Conservation (phyloP, 495 filamentous ascomycete species). For the Aspergillus campestris region DNA sequence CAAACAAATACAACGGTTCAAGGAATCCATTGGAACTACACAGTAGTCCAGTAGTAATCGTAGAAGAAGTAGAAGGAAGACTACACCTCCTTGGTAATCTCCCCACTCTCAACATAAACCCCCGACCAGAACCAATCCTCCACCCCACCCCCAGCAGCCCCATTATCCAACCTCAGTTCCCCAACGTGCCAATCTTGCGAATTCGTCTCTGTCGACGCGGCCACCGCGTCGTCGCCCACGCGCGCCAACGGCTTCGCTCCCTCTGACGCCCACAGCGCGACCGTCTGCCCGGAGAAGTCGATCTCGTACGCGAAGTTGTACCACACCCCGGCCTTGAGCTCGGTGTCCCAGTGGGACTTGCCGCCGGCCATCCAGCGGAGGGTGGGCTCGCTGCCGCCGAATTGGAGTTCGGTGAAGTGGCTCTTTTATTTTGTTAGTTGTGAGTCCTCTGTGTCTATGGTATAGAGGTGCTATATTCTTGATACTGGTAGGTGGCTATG, state of each 20-base stretch:
- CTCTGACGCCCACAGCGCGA: slow-evolving; percentile 63
- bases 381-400: slow-evolving; percentile 48
- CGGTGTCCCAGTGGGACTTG: slow-evolving; percentile 42
- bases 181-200: slow-evolving; percentile 70
- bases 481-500: background rate
- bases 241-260: slow-evolving; percentile 47
- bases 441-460: background rate
- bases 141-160: slow-evolving; percentile 34
- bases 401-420: slow-evolving; percentile 72
- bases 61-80: background rate
- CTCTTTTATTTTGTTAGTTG: slow-evolving; percentile 29
- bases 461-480: no score
- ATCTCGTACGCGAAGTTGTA: slow-evolving; percentile 64
- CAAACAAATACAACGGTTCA: no score
- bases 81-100: slow-evolving; percentile 34
- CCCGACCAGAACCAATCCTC: slow-evolving; percentile 71
- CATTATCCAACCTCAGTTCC: slow-evolving; percentile 55
- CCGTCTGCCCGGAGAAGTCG: slow-evolving; percentile 50
- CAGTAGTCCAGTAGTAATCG: background rate
- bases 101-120: slow-evolving; percentile 58
- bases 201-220: slow-evolving; percentile 53
- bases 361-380: slow-evolving; percentile 49
- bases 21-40: background rate
- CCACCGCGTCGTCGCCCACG: slow-evolving; percentile 47
- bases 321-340: slow-evolving; percentile 51